Percentiles rank a stretch among this genome's conserved stretches.
Conservation (phyloP, 179 eudicot genomes). For the Heliamphora pulchella region DNA sequence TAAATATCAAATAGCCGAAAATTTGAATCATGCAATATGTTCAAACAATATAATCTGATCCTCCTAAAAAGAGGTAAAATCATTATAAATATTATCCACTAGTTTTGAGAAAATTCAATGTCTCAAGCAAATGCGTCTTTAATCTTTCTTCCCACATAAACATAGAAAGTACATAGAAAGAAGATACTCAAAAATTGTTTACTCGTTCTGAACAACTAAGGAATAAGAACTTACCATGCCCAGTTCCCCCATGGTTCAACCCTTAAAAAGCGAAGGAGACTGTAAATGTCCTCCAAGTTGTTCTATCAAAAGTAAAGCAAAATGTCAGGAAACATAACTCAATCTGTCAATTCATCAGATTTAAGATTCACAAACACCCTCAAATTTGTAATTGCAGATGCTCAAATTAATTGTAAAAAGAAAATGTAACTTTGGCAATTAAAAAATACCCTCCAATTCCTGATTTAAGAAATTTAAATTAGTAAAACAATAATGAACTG, state of each 20-base stretch:
- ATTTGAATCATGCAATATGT: not conserved
- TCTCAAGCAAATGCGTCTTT: not conserved
- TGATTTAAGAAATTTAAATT: not conserved
- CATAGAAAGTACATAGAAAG: not conserved
- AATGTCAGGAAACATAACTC: conserved; percentile 8
- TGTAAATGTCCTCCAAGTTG: conserved; percentile 88
- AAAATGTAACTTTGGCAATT: not conserved
- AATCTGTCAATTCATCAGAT: not conserved
- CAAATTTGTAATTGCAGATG: not conserved
- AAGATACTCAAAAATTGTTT: not conserved
- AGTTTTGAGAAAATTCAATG: not conserved
- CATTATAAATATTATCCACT: not conserved
- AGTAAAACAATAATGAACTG: not conserved
- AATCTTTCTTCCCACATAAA: not conserved
- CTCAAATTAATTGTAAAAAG: too few relatives aligned
- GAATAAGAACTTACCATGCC: conserved; percentile 70
- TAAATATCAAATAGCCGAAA: not conserved
- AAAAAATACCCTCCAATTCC: not conserved
- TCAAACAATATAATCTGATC: not conserved
- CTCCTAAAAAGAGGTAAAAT: not conserved
- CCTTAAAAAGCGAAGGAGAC: conserved; percentile 89
- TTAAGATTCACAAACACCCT: not conserved
- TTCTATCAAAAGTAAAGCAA: conserved; percentile 40
- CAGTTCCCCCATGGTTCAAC: conserved; percentile 99
- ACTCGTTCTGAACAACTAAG: conserved; percentile 1